These are phyloP conservation scores for Durusdinium trenchii DNA, from an alignment of 73 alveolate genomes.

Conservation along the genomic window DNA sequence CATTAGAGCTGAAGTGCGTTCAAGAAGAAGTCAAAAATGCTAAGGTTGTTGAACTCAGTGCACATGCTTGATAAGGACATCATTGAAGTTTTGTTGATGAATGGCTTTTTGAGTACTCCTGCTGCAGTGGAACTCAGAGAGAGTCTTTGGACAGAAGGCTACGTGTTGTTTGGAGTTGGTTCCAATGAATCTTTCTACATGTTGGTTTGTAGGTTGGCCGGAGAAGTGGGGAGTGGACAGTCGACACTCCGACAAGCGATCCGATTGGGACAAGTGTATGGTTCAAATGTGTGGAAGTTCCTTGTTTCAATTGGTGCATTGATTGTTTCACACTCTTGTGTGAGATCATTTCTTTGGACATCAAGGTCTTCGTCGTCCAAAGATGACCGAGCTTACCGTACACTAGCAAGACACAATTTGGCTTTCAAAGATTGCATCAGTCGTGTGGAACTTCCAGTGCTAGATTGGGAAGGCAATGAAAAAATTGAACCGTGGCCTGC, in stretches of 20 bases:
- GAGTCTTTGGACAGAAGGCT: no score
- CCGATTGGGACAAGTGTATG: not conserved
- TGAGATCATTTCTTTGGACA: not conserved
- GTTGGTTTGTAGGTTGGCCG: not conserved
- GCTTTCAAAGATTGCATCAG: not conserved
- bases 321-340: not conserved
- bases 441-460: not conserved
- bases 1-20: no score
- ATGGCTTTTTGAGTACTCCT: no score
- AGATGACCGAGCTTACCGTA: not conserved
- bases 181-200: not conserved
- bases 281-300: not conserved
- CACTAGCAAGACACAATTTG: not conserved
- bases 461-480: not conserved
- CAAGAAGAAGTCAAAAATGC: no score
- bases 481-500: not conserved
- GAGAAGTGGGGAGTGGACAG: not conserved
- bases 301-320: not conserved
- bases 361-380: not conserved
- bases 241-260: not conserved
- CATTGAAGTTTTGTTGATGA: no score
- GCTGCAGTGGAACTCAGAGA: no score
- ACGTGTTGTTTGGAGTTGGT: no score
- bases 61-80: no score
- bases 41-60: no score